Conservation (phyloP, 345 rosid genomes). For the Eucalyptus grandis region DNA sequence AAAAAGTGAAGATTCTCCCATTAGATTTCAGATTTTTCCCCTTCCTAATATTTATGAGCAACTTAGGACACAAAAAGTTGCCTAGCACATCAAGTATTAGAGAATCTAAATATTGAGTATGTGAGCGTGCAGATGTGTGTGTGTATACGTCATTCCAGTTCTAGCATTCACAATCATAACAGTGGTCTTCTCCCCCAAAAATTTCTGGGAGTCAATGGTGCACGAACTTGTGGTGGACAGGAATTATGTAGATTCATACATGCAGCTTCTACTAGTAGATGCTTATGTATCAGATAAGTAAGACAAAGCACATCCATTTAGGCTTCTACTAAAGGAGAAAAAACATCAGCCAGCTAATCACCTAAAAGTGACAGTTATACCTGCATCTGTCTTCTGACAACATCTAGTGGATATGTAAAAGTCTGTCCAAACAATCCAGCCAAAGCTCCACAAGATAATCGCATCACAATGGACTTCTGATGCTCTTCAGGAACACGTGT, state of each 20-base stretch:
- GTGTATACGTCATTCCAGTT: background rate
- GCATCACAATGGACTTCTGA: constrained; percentile 75
- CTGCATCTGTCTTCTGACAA: constrained; percentile 99
- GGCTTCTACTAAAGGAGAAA: background rate
- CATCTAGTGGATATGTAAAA: constrained; percentile 90
- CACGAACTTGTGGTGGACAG: background rate
- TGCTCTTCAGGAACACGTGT: constrained; percentile 91
- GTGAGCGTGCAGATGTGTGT: no score
- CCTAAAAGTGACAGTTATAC: constrained; percentile 11
- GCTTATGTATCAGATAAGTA: background rate
- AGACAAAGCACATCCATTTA: background rate
- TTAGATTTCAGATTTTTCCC: background rate
- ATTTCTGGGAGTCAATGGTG: background rate
- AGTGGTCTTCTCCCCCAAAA: background rate
- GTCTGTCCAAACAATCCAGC: constrained; percentile 97
- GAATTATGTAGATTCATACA: background rate
- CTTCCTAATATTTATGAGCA: background rate
- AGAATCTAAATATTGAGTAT: background rate
- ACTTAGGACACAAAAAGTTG: background rate
- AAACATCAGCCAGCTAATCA: background rate
- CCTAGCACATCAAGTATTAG: background rate
- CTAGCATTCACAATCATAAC: background rate
- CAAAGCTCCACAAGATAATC: constrained; percentile 89
- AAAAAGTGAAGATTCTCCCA: background rate
- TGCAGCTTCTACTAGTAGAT: background rate